phyloP scores from a whole-genome alignment of 768 basidiomycete genomes.

The Amanita phalloides region DNA sequence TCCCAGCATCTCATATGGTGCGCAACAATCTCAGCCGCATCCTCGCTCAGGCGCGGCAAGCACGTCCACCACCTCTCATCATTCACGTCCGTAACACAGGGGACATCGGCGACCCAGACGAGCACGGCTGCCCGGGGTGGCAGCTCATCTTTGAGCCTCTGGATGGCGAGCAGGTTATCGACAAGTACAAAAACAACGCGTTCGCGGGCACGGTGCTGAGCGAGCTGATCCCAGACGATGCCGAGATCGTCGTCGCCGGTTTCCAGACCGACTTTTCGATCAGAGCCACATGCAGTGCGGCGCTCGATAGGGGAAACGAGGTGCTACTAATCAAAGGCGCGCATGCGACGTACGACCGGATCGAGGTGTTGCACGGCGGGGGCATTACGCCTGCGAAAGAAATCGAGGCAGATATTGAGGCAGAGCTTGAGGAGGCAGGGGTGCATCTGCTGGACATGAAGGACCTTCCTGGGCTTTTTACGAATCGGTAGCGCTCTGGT shows the following conservation, averaged over 20 bases:
- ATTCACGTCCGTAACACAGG: conserved; percentile 62
- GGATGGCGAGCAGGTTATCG: conserved; percentile 41
- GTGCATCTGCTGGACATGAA: conserved; percentile 58
- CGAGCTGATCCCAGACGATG: conserved; percentile 36
- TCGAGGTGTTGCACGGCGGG: conserved; percentile 50
- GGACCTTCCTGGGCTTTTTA: conserved; percentile 49
- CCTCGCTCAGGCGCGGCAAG: conserved; percentile 38
- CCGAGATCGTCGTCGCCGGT: conserved; percentile 57
- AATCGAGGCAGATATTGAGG: conserved; percentile 53
- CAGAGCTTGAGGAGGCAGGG: conserved; percentile 59
- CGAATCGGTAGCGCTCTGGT: conserved; percentile 27
- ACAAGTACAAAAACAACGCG: conserved; percentile 64
- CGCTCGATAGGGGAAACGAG: conserved; percentile 52
- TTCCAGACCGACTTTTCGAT: conserved; percentile 61
- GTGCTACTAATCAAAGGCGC: conserved; percentile 54
- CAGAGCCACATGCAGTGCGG: conserved; percentile 48
- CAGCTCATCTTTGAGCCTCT: conserved; percentile 44
- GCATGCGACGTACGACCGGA: conserved; percentile 59
- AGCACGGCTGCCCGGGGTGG: conserved; percentile 47
- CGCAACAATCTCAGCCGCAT: conserved; percentile 37
- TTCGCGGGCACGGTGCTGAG: conserved; percentile 49
- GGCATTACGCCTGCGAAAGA: conserved; percentile 38
- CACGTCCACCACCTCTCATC: conserved; percentile 40
- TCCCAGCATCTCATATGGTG: conserved; percentile 33
- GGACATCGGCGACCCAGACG: conserved; percentile 50